Conservation (phyloP, 768 basidiomycete species). For the Chalciporus sphaerocephalus region DNA sequence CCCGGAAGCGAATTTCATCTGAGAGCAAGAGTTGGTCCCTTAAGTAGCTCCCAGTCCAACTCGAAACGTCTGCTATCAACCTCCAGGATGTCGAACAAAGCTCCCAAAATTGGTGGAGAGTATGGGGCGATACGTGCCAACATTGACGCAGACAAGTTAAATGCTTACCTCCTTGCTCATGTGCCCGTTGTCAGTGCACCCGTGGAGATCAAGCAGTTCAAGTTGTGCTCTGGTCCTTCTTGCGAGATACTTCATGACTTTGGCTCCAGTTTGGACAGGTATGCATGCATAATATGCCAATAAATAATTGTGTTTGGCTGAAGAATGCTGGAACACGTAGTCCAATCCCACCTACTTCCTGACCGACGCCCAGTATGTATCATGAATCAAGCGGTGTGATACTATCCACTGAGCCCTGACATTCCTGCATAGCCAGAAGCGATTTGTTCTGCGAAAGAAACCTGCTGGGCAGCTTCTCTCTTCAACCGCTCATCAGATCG, state of each 20-base stretch:
- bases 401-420: conserved; percentile 2
- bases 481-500: conserved; percentile 90
- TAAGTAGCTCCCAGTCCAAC: too few relatives aligned
- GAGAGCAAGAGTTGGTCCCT: too few relatives aligned
- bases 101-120: conserved; percentile 59
- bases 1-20: too few relatives aligned
- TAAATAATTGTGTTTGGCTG: neutral
- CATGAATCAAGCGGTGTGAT: neutral
- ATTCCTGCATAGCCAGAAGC: conserved; percentile 38
- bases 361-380: conserved; percentile 62
- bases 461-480: conserved; percentile 85
- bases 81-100: conserved; percentile 18
- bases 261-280: conserved; percentile 81
- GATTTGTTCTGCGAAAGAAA: conserved; percentile 89
- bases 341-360: conserved; percentile 97
- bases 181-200: conserved; percentile 57
- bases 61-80: too few relatives aligned
- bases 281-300: conserved; percentile 19
- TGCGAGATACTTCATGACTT: conserved; percentile 1
- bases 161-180: conserved; percentile 56
- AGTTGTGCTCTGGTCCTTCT: conserved; percentile 44
- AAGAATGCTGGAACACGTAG: conserved; percentile 36
- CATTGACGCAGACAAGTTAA: conserved; percentile 62
- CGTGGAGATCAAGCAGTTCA: conserved; percentile 87
- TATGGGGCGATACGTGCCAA: conserved; percentile 68